Percentiles rank a stretch among this genome's conserved stretches.
These are phyloP conservation scores for Ustilago tritici DNA, from an alignment of 1,284 basidiomycete species.

Conservation along the genomic window DNA sequence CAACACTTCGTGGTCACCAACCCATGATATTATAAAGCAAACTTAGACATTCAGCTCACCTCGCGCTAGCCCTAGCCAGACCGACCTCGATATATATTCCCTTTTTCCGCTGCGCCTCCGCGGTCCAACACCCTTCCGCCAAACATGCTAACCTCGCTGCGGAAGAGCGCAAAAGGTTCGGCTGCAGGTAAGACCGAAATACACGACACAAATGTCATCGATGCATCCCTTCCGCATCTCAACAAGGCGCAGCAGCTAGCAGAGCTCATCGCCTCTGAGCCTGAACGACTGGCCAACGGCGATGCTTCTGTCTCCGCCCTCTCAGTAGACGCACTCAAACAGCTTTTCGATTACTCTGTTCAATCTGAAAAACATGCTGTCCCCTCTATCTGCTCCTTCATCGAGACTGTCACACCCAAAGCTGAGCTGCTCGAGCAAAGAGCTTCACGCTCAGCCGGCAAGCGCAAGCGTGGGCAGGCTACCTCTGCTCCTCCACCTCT, in stretches of 20 bases:
- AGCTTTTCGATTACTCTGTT: conserved; percentile 63
- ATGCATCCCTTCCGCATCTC: conserved; percentile 20
- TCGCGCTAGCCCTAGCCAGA: background rate
- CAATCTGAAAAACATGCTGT: conserved; percentile 76
- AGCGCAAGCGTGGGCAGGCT: conserved; percentile 54
- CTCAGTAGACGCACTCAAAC: conserved; percentile 37
- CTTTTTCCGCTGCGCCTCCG: background rate
- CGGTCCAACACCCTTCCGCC: background rate
- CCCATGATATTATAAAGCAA: background rate
- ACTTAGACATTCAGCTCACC: background rate
- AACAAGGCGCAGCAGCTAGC: conserved; percentile 39
- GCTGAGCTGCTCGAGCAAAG: conserved; percentile 65
- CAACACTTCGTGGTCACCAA: background rate
- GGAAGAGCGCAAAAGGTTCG: conserved; percentile 18
- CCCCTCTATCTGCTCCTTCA: conserved; percentile 77
- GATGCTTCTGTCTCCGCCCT: conserved; percentile 32
- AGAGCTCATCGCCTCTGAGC: conserved; percentile 43
- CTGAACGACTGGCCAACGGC: conserved; percentile 37
- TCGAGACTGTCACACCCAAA: conserved; percentile 75
- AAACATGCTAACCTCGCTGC: conserved; percentile 32
- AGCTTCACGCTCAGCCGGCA: conserved; percentile 38
- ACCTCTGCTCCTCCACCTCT: conserved; percentile 62
- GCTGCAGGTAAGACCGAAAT: background rate
- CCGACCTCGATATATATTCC: background rate
- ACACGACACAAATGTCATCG: background rate